Evolutionary conservation across 2,329 filamentous ascomycete species (phyloP).

Genomic region (Fonsecaea erecta): DNA sequence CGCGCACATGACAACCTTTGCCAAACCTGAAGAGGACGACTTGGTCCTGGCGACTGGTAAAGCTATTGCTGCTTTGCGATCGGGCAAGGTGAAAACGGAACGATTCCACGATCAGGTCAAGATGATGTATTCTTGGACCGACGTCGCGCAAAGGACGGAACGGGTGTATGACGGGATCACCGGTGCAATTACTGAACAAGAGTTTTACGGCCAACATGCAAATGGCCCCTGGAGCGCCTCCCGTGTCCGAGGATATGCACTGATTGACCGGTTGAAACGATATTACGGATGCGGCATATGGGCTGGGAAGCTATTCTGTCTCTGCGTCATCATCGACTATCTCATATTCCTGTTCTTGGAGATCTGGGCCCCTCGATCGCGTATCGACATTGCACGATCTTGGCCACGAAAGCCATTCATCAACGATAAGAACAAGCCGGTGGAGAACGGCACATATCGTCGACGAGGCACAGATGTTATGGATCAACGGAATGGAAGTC

Average conservation of each 20-base stretch:
- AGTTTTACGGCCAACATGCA: constrained; percentile 83
- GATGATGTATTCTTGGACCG: constrained; percentile 98
- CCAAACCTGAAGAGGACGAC: constrained; percentile 95
- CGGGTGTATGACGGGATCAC: constrained; percentile 93
- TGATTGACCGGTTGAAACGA: constrained; percentile 92
- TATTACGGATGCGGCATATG: constrained; percentile 99
- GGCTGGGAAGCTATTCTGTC: constrained; percentile 95
- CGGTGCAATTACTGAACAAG: constrained; percentile 79
- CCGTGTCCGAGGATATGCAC: constrained; percentile 73
- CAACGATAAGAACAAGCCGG: constrained; percentile 41
- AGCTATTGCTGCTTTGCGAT: constrained; percentile 83
- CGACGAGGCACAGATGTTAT: constrained; percentile 36
- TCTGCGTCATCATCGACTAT: constrained; percentile 94
- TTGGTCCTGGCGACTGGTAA: constrained; percentile 85
- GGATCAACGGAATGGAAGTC: constrained; percentile 38
- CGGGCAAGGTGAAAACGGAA: constrained; percentile 86
- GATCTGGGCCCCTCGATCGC: constrained; percentile 79
- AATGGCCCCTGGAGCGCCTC: constrained; percentile 72
- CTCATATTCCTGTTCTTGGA: constrained; percentile 87
- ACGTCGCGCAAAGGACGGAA: constrained; percentile 91
- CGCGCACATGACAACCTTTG: constrained; percentile 95
- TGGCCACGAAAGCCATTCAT: constrained; percentile 77
- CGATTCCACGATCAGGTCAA: constrained; percentile 96
- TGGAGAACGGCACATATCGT: constrained; percentile 35
- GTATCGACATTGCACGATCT: constrained; percentile 85